Evolutionary conservation across 768 basidiomycete genomes (phyloP), one percentile per base, ranked within the genome.

Genomic region (Trametes villosa): DNA sequence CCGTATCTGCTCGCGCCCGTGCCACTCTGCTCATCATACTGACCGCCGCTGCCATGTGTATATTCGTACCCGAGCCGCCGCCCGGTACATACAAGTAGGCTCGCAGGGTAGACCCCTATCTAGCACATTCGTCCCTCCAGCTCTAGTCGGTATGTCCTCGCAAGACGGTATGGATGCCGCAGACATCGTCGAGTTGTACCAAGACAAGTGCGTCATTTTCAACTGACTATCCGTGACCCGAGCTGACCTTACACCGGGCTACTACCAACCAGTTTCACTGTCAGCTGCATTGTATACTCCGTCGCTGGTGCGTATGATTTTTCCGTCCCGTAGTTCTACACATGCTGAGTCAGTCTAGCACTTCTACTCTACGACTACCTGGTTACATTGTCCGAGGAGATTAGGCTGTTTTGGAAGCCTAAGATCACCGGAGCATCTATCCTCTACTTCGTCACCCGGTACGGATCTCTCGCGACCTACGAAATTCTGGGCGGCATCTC

Each of bases 361-460:
- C 30, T 55, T 15, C 42, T 55, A n/a, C 15, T 55, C 8, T 55
- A 45, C 20, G 53, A 55, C 18, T 57, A 40, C 15, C 15, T 50
- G 9, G n/a, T 57, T 38, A 57, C 56, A 1, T 20, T 57, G 2
- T 27, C 22, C 11, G 18, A 13, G 6, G 56, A 57, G 20, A 9
- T 50, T 12, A n/a, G 22, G 9, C 29, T 57, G 11, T 57, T 57
- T 29, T 57, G 56, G 56, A 40, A 18, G 7, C 47, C 27, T 13
- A 49, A 22, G 29, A 3, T 42, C 4, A 50, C 56, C 11, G 56
- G 38, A 3, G 56, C 56, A 20, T 50, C 48, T 15, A 20, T 41
- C 8, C n/a, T 57, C 0, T 57, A 46, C 56, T 38, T 50, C 20
- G 12, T 50, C 26, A 50, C 27, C 30, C 36, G 56, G 2, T 57